Base-by-base conservation (phyloP, 1,284 basidiomycete genomes). In the Coniferiporia sulphurascens region DNA sequence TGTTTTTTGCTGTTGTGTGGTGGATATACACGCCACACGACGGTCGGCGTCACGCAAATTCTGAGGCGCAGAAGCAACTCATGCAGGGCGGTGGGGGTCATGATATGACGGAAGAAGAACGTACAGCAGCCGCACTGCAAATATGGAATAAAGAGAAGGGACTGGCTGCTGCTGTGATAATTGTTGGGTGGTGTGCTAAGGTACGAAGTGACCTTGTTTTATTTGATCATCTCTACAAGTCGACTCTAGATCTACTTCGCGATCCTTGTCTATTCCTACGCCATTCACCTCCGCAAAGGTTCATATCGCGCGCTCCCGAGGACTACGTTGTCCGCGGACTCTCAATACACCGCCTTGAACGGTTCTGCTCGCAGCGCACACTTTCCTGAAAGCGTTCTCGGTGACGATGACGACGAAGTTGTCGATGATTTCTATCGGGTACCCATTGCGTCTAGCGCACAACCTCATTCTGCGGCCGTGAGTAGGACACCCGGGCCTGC, bases 121-220 rank as follows among this genome's bases (percentile, higher is more conserved):
- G 89, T 60, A 80, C 78, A 36, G 73, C 73, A 4, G 87, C 91
- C 17, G 95, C 95, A 1, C 82, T 84, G 72, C 76, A 76, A 7
- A 86, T 98, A 35, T 99, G 96, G 96, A 83, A 87, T 63, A 80
- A 89, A 57, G 96, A 99, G 77, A 93, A 95, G 71, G 87, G 86
- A 1, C 82, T 85, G 13, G 91, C 93, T 1, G 86, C 86, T 0
- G 73, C 80, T 1, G 87, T 97, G 48, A 85, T 99, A 57, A 72
- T 90, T 15, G 58, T 89, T 1, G 91, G 94, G 6, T 99, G 95
- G 93, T 64, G 94, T 15, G 75, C 86, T 68, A 99, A 99, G 85
- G 95, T 95, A 65, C 63, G 83, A 27, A 73, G 38, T 44, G 1
- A 35, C 8, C 12, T 36, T 46, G 50, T 36, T 35, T 56, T 8